Evolutionary conservation across 768 basidiomycete genomes (phyloP), one percentile per base, ranked within the genome.

Genomic region (Cystofilobasidium capitatum): DNA sequence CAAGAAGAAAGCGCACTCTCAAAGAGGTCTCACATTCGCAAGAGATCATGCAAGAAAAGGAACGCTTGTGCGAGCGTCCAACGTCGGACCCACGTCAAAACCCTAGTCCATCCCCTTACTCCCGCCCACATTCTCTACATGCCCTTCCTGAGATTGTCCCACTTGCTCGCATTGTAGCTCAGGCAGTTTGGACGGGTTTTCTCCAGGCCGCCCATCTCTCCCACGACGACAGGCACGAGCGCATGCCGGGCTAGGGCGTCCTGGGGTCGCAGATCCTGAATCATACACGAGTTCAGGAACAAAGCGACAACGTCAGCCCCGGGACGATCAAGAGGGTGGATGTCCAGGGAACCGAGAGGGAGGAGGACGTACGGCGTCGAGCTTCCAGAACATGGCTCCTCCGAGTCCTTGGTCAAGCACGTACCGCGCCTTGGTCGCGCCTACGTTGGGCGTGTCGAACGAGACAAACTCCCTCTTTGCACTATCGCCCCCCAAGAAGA

Each of bases 351-450:
- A 13, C 13, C n/a, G 35, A 1, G 31, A 31, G 20, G 31, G 6
- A 2, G n/a, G n/a, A 2, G 61, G n/a, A 37, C 62, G 49, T 10
- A 63, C 66, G 3, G 66, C 66, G 37, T 67, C 66, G 20, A 72
- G 29, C 69, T 77, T 76, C 79, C 79, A 80, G 87, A 73, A 81
- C 96, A 99, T 99, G 64, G 87, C 88, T 0, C 96, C 96, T 8
- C 88, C 89, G 5, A 98, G 79, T 0, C 84, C 83, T 74, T 87
- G 83, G 40, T 83, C 81, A 72, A 79, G 80, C 74, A 98, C 91
- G 79, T 87, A 97, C 66, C 85, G 80, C 3, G 84, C 83, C 77
- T 91, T 91, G 71, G 72, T 73, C 1, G 45, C 54, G 16, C 70
- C 83, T 71, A 89, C 84, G 70, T 83, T 78, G 22, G 87, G 87